Base-by-base conservation (phyloP, 2,329 filamentous ascomycete genomes). In the Pseudocercospora ulei region DNA sequence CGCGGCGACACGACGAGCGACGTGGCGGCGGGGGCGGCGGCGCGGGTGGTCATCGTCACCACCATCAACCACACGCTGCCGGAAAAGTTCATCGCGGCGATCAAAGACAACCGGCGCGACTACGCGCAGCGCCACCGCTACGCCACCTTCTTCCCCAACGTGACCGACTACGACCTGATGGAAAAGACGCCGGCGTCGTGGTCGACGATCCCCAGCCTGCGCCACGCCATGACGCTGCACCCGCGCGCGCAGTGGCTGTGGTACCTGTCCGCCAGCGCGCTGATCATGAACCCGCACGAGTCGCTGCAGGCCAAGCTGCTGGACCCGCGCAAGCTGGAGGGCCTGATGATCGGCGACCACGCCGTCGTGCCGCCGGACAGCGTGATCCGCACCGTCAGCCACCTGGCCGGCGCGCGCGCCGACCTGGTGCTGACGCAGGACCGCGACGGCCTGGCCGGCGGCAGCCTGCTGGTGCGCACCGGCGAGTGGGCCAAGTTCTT, bases 401-500 rank as follows among this genome's bases (percentile, higher is more conserved):
- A 93, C 56, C 67, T 94, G n/a, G 77, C 76, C 46, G 79, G 78
- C 22, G 70, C 81, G 28, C 74, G 86, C 39, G 77, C 93, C 26
- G 82, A 93, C 49, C 69, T 96, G 8, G 72, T 95, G 24, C 61
- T 95, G 23, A 81, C 82, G 4, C 86, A 95, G 63, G 90, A 98
- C 57, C 74, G 73, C 31, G 79, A 82, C 22, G 87, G 88, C 4
- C 59, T 98, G 37, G 76, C 76, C 16, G 72, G 78, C 9, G 76
- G 76, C 7, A 94, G 84, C 62, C 80, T 94, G 46, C 67, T 96
- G 8, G 59, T 98, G 7, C 72, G 77, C 46, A 83, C 81, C 44
- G 85, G 87, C 13, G 84, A 90, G 39, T 98, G 88, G 84, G 82
- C 83, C 28, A 82, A 81, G 56, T 98, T 82, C 67, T 84, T 98